Conservation (phyloP, 169 alveolate genomes). For the Plasmodium vivax region DNA sequence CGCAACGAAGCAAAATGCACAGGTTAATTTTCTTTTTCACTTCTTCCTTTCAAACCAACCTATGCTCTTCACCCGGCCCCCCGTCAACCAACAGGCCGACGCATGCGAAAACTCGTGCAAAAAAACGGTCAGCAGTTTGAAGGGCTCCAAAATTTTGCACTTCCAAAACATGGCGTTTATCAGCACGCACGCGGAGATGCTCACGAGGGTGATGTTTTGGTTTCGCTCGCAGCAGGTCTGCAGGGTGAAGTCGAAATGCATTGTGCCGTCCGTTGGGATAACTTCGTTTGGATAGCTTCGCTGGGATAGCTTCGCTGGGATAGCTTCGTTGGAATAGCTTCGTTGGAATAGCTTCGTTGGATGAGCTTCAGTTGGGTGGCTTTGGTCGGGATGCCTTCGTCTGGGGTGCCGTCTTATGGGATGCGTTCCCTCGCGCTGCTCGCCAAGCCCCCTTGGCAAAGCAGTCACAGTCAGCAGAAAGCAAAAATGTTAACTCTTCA, state of each 20-base stretch:
- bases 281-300: neutral
- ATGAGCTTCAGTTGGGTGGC: neutral
- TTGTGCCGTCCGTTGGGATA: slow-evolving; percentile 7
- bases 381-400: neutral
- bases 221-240: slow-evolving; percentile 52
- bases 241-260: slow-evolving; percentile 56
- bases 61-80: slow-evolving; percentile 82
- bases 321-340: neutral
- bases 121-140: slow-evolving; percentile 82
- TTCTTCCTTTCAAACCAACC: slow-evolving; percentile 71
- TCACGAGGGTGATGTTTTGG: slow-evolving; percentile 45
- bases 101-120: slow-evolving; percentile 85
- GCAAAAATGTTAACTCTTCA: neutral
- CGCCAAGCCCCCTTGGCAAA: neutral
- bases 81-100: slow-evolving; percentile 84
- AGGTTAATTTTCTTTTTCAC: neutral
- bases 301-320: neutral
- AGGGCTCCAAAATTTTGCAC: slow-evolving; percentile 78
- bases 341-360: neutral
- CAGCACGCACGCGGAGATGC: slow-evolving; percentile 24
- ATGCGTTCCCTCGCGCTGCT: neutral
- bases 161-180: slow-evolving; percentile 54
- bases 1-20: neutral
- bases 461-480: neutral
- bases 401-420: neutral